phyloP scores from a whole-genome alignment of 345 rosid genomes.

The Syzygium aqueum region DNA sequence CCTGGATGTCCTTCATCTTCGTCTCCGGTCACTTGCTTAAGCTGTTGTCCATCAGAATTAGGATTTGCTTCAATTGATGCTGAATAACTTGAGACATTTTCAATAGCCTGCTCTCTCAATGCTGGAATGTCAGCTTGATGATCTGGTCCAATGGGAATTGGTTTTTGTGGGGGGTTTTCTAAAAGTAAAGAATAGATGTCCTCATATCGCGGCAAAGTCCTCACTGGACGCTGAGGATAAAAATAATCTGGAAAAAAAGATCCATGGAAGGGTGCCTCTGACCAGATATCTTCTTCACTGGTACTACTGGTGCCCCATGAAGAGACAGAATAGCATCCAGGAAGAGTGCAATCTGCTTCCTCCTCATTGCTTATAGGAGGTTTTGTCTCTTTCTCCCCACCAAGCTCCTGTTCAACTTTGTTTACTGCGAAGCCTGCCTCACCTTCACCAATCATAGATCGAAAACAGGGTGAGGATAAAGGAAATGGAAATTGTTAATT shows the following conservation, averaged over 20 bases:
- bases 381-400: neutral
- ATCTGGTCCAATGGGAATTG: conserved; percentile 53
- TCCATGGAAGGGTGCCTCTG: conserved; percentile 10
- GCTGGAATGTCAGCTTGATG: conserved; percentile 64
- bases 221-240: conserved; percentile 8
- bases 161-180: conserved; percentile 28
- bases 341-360: conserved; percentile 6
- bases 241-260: conserved; percentile 13
- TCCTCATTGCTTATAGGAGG: conserved; percentile 2
- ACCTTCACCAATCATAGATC: conserved; percentile 4
- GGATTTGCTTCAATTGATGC: conserved; percentile 2
- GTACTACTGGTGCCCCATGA: conserved; percentile 17
- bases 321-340: conserved; percentile 9
- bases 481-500: neutral
- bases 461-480: neutral
- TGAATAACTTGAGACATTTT: neutral
- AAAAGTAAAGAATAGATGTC: conserved; percentile 23
- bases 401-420: conserved; percentile 13
- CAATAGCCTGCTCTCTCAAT: neutral
- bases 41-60: neutral
- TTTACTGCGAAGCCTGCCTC: neutral
- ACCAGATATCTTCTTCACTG: conserved; percentile 17
- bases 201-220: conserved; percentile 10
- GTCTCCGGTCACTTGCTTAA: neutral
- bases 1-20: conserved; percentile 23